Evolutionary conservation across 2,329 filamentous ascomycete genomes (phyloP), one percentile per base, ranked within the genome.

Genomic region (Ophiostoma piceae): DNA sequence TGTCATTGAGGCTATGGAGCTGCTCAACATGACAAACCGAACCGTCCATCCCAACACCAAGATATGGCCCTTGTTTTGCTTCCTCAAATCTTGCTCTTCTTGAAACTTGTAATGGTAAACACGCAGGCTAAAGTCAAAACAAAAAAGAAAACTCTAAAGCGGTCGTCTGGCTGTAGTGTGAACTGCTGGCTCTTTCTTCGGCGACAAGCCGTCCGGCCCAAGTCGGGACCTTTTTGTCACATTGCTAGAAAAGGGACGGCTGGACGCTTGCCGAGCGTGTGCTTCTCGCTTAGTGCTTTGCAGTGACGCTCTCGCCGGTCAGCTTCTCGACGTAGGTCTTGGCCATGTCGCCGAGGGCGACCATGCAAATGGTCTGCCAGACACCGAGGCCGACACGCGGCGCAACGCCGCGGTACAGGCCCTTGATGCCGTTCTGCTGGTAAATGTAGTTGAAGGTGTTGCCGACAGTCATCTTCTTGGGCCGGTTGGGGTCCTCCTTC

Each of bases 321-420:
- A 89, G 72, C 79, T 87, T 87, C 79, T 90, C 87, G 73, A 90
- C 86, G 74, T 89, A 89, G 69, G 82, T 82, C 82, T 90, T 90
- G 72, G 87, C 87, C 83, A 96, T 94, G 83, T 98, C 95, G 82
- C 95, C 95, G 81, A 98, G 86, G 78, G 94, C 95, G 82, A 99
- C 95, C 95, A 99, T 99, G 87, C 95, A 99, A 78, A 99, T 91
- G 73, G 95, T 99, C 87, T 99, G 95, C 95, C 95, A 99, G 83
- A 99, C 88, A 79, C 95, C 90, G 74, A 99, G 89, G 76, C 94
- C 94, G 79, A 99, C 94, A 80, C 95, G 90, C 76, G 95, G 95
- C 75, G 92, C 86, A 74, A 99, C 94, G 78, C 95, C 95, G 78
- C 95, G 92, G 86, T 99, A 99, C 74, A 99, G 85, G 78, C 95